Evolutionary conservation across 768 basidiomycete species (phyloP), one percentile per base, ranked within the genome.

Genomic region (Dentipellis fragilis): DNA sequence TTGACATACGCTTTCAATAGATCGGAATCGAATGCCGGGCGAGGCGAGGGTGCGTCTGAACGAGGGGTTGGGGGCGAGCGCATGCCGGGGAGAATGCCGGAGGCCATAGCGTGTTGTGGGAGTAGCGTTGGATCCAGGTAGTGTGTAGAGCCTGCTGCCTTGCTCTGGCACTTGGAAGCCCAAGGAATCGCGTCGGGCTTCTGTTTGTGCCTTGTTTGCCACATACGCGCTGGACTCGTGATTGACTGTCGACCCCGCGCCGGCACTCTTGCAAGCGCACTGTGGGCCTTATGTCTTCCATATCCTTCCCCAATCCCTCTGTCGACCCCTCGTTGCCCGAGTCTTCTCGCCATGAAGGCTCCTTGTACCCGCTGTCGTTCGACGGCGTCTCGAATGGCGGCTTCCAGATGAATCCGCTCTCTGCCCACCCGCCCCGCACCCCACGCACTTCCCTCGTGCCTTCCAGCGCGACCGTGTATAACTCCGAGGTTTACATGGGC

Each of bases 401-500:
- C 17, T 89, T 91, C 63, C 86, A 87, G 59, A 87, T 90, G 79
- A 90, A 90, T 64, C 88, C 88, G 9, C 79, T 84, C 51, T 87
- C 87, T 12, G 74, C 80, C 4, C 88, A 89, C 65, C 88, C 89
- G 1, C 89, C 88, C 17, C 79, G 89, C 23, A 87, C 87, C 42
- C 87, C 87, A 2, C 77, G 81, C 58, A 76, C 78, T 10, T 85
- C 83, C 1, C 63, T 79, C 23, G 54, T 42, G 1, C 4, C 57
- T 14, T 45, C 56, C 29, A 58, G 16, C 36, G n/a, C 60, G 2
- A 45, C 54, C 46, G 57, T 60, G 12, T 69, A 68, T 54, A 58
- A 62, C 53, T 64, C 75, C 16, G 70, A 75, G 46, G 59, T 69
- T 17, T 78, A 73, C 61, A 68, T 66, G n/a, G 61, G 68, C 29